Conservation (phyloP, 805 yeast species). For the Suhomyces sp. region DNA sequence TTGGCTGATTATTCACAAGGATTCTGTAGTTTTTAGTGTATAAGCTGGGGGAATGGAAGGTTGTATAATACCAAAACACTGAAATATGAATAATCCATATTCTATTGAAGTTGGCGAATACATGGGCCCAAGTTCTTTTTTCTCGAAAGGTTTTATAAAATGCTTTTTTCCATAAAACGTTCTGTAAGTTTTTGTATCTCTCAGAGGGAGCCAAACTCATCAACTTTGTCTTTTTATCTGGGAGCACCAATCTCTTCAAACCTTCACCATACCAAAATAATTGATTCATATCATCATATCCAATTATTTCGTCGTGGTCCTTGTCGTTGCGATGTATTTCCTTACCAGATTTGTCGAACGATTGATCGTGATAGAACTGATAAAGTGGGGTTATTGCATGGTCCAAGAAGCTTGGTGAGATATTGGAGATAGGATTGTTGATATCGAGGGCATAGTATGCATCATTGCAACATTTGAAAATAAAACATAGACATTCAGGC, state of each 20-base stretch:
- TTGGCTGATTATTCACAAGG: conserved; percentile 56
- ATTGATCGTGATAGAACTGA: conserved; percentile 53
- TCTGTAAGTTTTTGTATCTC: conserved; percentile 52
- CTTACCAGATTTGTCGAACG: conserved; percentile 45
- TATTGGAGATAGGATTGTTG: conserved; percentile 26
- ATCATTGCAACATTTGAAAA: conserved; percentile 78
- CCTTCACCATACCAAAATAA: conserved; percentile 80
- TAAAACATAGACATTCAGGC: conserved; percentile 86
- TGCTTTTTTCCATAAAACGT: conserved; percentile 63
- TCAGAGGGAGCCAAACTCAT: conserved; percentile 54
- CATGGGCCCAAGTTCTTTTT: conserved; percentile 73
- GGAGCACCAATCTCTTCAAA: conserved; percentile 51
- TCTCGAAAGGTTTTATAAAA: conserved; percentile 76
- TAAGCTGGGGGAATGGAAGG: conserved; percentile 64
- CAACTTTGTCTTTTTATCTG: conserved; percentile 41
- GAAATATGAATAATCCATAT: conserved; percentile 76
- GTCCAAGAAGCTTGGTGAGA: conserved; percentile 49
- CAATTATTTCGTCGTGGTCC: conserved; percentile 69
- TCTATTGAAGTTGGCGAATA: conserved; percentile 68
- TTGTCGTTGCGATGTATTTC: conserved; percentile 45
- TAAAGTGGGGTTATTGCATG: conserved; percentile 75
- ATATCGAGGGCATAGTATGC: conserved; percentile 50
- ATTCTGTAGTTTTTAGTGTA: conserved; percentile 59
- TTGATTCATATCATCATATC: conserved; percentile 89
- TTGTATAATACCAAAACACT: conserved; percentile 73